These are phyloP conservation scores for Fusarium sulawesiense DNA, from an alignment of 2,329 filamentous ascomycete species.

Conservation along the genomic window DNA sequence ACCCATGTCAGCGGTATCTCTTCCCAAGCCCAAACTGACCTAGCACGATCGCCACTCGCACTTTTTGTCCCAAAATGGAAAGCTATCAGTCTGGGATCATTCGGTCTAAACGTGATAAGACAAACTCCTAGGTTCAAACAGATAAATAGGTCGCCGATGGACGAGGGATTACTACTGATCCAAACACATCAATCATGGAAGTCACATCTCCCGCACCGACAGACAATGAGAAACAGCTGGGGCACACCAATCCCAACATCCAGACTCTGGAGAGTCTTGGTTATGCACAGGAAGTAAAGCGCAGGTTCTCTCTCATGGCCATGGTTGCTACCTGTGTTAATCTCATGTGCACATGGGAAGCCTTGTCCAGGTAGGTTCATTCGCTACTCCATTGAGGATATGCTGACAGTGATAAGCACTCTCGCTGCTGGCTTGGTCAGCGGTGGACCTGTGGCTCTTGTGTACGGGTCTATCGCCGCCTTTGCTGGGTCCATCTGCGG, in stretches of 20 bases:
- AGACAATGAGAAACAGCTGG: constrained; percentile 7
- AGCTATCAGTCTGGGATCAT: not conserved
- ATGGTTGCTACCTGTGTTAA: constrained; percentile 27
- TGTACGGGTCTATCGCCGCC: constrained; percentile 28
- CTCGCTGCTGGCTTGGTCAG: constrained; percentile 29
- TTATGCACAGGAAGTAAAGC: constrained; percentile 3
- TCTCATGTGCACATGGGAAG: constrained; percentile 39
- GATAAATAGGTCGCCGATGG: not conserved
- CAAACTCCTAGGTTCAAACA: too few relatives aligned
- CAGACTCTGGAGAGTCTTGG: constrained; percentile 11
- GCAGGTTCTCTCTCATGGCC: constrained; percentile 27
- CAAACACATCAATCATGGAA: not conserved
- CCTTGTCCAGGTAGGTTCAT: constrained; percentile 25
- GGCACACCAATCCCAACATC: not conserved
- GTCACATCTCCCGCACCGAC: not conserved
- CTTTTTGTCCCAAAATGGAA: constrained; percentile 14
- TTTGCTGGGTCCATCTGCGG: constrained; percentile 25
- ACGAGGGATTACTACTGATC: too few relatives aligned
- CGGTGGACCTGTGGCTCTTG: constrained; percentile 29
- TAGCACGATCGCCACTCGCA: constrained; percentile 5
- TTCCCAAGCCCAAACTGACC: not conserved
- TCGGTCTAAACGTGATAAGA: not conserved
- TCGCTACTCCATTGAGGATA: too few relatives aligned
- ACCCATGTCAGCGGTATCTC: not conserved
- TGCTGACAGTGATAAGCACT: constrained; percentile 17